Evolutionary conservation across 768 basidiomycete genomes (phyloP).

Genomic region (Suillus subluteus): DNA sequence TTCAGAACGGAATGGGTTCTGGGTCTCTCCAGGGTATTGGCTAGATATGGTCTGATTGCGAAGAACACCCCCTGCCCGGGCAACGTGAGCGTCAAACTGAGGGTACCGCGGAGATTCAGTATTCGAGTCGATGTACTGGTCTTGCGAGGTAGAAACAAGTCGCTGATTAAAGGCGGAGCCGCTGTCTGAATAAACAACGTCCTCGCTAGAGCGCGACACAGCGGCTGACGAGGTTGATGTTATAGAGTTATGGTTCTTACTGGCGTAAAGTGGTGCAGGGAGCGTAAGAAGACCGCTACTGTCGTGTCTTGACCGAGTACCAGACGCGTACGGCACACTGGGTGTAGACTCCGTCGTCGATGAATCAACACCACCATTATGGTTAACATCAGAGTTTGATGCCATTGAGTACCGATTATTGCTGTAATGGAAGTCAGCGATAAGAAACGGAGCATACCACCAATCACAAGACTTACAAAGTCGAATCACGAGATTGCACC

Average conservation of each 20-base stretch:
- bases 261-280: slow-evolving; percentile 72
- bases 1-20: slow-evolving; percentile 63
- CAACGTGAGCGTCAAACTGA: slow-evolving; percentile 46
- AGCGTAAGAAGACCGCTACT: slow-evolving; percentile 74
- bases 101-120: slow-evolving; percentile 28
- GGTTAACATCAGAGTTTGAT: slow-evolving; percentile 77
- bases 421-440: slow-evolving; percentile 35
- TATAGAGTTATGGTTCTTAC: slow-evolving; percentile 50
- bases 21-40: slow-evolving; percentile 49
- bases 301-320: slow-evolving; percentile 63
- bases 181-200: slow-evolving; percentile 37
- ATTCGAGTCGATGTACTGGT: slow-evolving; percentile 34
- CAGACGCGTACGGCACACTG: slow-evolving; percentile 33
- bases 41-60: slow-evolving; percentile 41
- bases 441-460: slow-evolving; percentile 22
- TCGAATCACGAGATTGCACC: slow-evolving; percentile 78
- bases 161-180: slow-evolving; percentile 48
- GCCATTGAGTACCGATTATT: slow-evolving; percentile 71
- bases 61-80: slow-evolving; percentile 42
- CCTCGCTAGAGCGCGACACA: slow-evolving; percentile 49
- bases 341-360: slow-evolving; percentile 64
- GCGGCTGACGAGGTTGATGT: slow-evolving; percentile 45
- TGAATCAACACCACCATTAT: slow-evolving; percentile 54
- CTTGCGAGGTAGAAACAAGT: slow-evolving; percentile 40
- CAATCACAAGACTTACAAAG: slow-evolving; percentile 52